phyloP scores from a whole-genome alignment of 768 basidiomycete species.

The Trametes maxima region DNA sequence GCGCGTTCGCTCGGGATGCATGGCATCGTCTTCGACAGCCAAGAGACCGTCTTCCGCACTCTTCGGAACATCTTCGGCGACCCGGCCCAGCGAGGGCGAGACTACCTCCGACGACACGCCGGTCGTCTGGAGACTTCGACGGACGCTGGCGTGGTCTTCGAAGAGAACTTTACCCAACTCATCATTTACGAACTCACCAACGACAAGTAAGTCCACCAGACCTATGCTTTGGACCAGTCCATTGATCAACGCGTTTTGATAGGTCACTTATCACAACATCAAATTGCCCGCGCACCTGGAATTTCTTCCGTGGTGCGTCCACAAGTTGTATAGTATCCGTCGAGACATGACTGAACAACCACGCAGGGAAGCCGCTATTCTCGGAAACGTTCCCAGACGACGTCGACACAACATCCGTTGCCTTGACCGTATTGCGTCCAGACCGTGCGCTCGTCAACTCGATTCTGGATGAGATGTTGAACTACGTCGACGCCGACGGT shows the following conservation, averaged over 20 bases:
- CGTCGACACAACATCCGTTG: slow-evolving; percentile 61
- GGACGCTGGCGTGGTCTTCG: slow-evolving; percentile 39
- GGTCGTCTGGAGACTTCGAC: slow-evolving; percentile 49
- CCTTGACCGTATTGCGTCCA: slow-evolving; percentile 43
- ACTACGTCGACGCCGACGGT: slow-evolving; percentile 50
- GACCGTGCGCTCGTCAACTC: slow-evolving; percentile 38
- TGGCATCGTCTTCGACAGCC: slow-evolving; percentile 49
- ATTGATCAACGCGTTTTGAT: not conserved
- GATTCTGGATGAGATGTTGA: slow-evolving; percentile 61
- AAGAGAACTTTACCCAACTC: slow-evolving; percentile 62
- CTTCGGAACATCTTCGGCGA: slow-evolving; percentile 52
- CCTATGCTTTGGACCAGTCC: slow-evolving; percentile 39
- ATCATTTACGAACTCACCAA: slow-evolving; percentile 57
- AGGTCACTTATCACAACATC: slow-evolving; percentile 45
- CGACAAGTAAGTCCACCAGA: slow-evolving; percentile 52
- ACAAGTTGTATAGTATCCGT: not conserved
- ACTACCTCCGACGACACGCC: slow-evolving; percentile 45
- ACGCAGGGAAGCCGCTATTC: slow-evolving; percentile 19
- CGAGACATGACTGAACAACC: not conserved
- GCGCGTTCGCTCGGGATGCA: slow-evolving; percentile 59
- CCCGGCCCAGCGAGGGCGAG: slow-evolving; percentile 45
- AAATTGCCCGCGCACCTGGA: slow-evolving; percentile 48
- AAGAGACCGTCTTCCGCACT: slow-evolving; percentile 43
- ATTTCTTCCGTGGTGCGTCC: slow-evolving; percentile 51
- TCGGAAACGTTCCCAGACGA: slow-evolving; percentile 49